Conservation (phyloP, 257 asterid genomes). For the Solanum paucissectum region DNA sequence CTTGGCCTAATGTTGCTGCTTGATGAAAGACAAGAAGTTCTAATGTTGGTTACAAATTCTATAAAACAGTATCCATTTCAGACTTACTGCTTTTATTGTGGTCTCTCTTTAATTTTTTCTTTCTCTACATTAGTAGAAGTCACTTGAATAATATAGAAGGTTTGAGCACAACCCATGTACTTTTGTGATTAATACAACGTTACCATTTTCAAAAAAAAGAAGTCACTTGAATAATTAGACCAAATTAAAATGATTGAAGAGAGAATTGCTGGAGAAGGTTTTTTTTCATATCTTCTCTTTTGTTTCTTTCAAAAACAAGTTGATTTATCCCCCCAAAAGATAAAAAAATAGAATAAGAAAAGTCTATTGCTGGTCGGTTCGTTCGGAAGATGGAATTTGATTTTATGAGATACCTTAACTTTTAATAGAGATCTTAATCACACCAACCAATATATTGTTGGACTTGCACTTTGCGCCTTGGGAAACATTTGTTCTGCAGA, state of each 20-base stretch:
- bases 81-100: not conserved
- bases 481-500: conserved; percentile 98
- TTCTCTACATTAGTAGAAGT: not conserved
- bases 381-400: not conserved
- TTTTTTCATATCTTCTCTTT: not conserved
- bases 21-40: conserved; percentile 99
- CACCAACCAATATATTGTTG: conserved; percentile 90
- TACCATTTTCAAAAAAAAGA: not conserved
- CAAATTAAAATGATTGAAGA: not conserved
- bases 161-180: too few relatives aligned
- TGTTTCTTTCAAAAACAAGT: not conserved
- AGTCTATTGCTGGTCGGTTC: not conserved
- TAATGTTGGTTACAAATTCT: conserved; percentile 97
- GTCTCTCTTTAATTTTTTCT: not conserved
- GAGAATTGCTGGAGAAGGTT: not conserved
- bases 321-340: not conserved
- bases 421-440: conserved; percentile 86
- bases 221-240: not conserved
- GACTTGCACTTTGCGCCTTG: conserved; percentile 98
- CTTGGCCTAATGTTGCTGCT: conserved; percentile 98
- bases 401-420: conserved; percentile 38
- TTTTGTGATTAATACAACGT: too few relatives aligned
- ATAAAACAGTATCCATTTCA: conserved; percentile 80
- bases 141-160: not conserved
- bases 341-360: not conserved